Conservation (phyloP, 169 alveolate genomes). For the Amoebophrya sp. region DNA sequence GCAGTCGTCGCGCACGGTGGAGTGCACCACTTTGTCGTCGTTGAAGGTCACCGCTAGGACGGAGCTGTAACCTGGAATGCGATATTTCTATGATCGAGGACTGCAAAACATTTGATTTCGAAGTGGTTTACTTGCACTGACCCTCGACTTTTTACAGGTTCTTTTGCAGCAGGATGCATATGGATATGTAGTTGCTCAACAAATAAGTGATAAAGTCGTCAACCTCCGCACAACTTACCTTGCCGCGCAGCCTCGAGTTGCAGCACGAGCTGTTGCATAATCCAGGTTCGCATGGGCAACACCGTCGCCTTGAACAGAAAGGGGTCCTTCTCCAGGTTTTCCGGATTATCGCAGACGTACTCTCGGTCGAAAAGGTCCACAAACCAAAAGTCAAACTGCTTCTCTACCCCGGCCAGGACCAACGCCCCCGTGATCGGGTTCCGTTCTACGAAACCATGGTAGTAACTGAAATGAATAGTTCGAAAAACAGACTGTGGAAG, state of each 20-base stretch:
- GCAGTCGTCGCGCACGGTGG: conserved; percentile 10
- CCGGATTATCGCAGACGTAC: background rate
- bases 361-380: background rate
- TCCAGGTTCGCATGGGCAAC: background rate
- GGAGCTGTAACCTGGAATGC: conserved; percentile 16
- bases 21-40: background rate
- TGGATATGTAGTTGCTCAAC: no score
- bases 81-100: no score
- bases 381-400: conserved; percentile 19
- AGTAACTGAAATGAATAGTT: background rate
- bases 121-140: no score
- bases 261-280: background rate
- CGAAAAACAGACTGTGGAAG: no score
- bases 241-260: background rate
- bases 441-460: background rate
- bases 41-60: background rate
- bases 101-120: no score
- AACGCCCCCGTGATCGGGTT: conserved; percentile 11
- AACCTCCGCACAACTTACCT: no score
- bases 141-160: no score
- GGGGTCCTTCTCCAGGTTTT: conserved; percentile 9
- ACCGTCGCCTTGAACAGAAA: background rate
- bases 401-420: conserved; percentile 13
- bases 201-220: no score
- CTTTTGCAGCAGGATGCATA: no score